Percentiles rank a stretch among this genome's conserved stretches.
These are phyloP conservation scores for Ruellia speciosa DNA, from an alignment of 305 asterid species.

Conservation along the genomic window DNA sequence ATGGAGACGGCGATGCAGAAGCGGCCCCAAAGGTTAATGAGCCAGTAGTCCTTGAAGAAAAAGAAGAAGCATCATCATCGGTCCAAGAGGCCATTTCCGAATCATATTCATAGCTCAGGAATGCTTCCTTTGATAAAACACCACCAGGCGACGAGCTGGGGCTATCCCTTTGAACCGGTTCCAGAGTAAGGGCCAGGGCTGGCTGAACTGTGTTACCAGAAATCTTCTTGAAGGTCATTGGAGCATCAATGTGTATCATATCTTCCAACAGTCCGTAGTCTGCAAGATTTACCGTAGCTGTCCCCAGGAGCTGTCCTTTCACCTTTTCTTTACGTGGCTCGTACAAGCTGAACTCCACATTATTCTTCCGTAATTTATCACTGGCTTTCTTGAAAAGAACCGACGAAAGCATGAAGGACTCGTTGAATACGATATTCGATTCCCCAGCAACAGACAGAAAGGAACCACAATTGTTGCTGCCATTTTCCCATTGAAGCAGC, in stretches of 20 bases:
- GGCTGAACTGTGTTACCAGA: slow-evolving; percentile 41
- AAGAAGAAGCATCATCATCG: slow-evolving; percentile 69
- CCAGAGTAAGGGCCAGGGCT: slow-evolving; percentile 44
- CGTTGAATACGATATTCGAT: slow-evolving; percentile 48
- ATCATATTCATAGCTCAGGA: slow-evolving; percentile 38
- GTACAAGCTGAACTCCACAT: slow-evolving; percentile 52
- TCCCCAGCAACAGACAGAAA: slow-evolving; percentile 53
- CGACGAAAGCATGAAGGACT: slow-evolving; percentile 51
- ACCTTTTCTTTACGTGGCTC: slow-evolving; percentile 75
- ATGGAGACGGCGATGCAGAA: slow-evolving; percentile 50
- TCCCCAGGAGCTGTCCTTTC: slow-evolving; percentile 55
- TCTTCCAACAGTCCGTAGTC: slow-evolving; percentile 61
- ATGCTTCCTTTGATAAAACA: slow-evolving; percentile 41
- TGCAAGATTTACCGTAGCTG: slow-evolving; percentile 58
- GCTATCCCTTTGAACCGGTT: slow-evolving; percentile 52
- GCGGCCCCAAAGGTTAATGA: slow-evolving; percentile 43
- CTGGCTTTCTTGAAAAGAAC: slow-evolving; percentile 37
- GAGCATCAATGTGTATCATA: slow-evolving; percentile 32
- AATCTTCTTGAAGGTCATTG: slow-evolving; percentile 59
- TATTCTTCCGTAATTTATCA: slow-evolving; percentile 54
- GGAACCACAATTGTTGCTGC: slow-evolving; percentile 55
- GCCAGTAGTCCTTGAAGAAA: slow-evolving; percentile 57
- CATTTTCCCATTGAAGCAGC: slow-evolving; percentile 73
- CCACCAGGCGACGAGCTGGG: slow-evolving; percentile 49
- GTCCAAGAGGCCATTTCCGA: slow-evolving; percentile 45